These are phyloP conservation scores for Phalaenopsis hybrid DNA, from an alignment of 116 monocot genomes.

Conservation along the genomic window DNA sequence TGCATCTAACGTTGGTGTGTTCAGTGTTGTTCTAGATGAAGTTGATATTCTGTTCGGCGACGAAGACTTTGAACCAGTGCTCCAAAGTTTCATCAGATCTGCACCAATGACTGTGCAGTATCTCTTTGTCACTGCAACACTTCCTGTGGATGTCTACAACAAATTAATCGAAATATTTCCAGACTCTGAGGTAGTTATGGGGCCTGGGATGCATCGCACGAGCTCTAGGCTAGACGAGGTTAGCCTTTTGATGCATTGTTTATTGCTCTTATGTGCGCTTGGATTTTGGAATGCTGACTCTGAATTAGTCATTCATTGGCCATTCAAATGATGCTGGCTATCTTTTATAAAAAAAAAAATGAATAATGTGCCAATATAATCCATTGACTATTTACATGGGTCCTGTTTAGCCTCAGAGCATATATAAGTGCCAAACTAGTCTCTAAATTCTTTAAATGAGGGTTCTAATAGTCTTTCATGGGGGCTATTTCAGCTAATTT, in stretches of 20 bases:
- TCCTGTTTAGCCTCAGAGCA: too few relatives aligned
- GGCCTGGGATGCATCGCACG: slow-evolving; percentile 88
- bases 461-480: too few relatives aligned
- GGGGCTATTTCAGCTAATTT: too few relatives aligned
- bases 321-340: neutral
- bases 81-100: slow-evolving; percentile 52
- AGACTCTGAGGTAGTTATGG: slow-evolving; percentile 77
- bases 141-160: slow-evolving; percentile 89
- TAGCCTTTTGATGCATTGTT: neutral
- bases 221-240: slow-evolving; percentile 96
- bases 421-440: too few relatives aligned
- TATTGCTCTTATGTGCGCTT: too few relatives aligned
- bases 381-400: too few relatives aligned
- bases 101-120: slow-evolving; percentile 71
- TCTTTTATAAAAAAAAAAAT: neutral
- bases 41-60: slow-evolving; percentile 86
- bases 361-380: too few relatives aligned
- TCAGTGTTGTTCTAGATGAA: slow-evolving; percentile 87
- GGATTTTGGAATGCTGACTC: too few relatives aligned
- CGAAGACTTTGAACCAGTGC: slow-evolving; percentile 75
- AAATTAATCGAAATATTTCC: slow-evolving; percentile 84
- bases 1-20: neutral
- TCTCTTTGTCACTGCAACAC: slow-evolving; percentile 88
- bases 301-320: neutral
- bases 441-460: too few relatives aligned